A percentile compares a stretch with the other conserved stretches of the same genome.
Conservation (phyloP, 345 rosid genomes). For the Eucalyptus tenuipes region DNA sequence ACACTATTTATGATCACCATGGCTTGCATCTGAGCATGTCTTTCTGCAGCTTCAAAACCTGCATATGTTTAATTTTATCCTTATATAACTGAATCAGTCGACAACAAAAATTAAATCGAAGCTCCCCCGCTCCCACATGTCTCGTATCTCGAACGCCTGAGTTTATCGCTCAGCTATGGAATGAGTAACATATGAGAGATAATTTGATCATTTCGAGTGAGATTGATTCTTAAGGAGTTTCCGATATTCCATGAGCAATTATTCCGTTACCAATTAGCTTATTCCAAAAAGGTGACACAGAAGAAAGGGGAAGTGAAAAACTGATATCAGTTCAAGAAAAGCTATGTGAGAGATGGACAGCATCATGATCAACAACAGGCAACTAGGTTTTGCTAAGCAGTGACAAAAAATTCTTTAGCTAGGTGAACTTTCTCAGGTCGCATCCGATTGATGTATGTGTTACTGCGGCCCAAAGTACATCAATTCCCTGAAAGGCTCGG, state of each 20-base stretch:
- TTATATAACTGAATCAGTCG: not conserved
- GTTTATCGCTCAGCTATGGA: not conserved
- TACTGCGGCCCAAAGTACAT: not conserved
- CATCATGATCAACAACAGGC: not conserved
- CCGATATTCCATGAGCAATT: not conserved
- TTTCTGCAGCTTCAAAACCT: not conserved
- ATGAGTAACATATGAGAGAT: not conserved
- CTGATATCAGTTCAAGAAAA: not conserved
- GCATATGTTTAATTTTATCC: not conserved
- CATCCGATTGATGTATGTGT: not conserved
- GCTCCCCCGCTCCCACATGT: not conserved
- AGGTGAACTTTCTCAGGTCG: not conserved
- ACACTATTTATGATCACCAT: not conserved
- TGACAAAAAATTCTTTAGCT: not conserved
- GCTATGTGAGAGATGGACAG: not conserved
- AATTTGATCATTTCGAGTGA: not conserved
- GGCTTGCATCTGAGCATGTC: not conserved
- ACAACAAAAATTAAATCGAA: not conserved
- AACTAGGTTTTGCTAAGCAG: not conserved
- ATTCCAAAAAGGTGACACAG: not conserved
- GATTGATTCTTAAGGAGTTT: not conserved
- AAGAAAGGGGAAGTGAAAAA: not conserved
- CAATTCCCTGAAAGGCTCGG: not conserved
- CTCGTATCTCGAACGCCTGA: not conserved
- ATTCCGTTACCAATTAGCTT: not conserved